Conservation (phyloP, 768 basidiomycete species). For the Mycena kentingensis region DNA sequence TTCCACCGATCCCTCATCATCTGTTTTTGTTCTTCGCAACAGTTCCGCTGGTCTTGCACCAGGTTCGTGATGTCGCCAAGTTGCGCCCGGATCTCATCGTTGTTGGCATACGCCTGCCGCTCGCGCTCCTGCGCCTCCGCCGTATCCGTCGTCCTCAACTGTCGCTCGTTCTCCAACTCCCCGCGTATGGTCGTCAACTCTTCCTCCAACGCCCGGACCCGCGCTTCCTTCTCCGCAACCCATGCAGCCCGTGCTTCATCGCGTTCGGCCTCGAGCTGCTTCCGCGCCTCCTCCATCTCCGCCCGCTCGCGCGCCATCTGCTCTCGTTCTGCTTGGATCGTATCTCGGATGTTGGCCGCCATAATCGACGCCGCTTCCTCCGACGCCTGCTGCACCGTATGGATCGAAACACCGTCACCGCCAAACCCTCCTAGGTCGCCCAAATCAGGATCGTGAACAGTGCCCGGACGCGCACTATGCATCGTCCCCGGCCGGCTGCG, state of each 20-base stretch:
- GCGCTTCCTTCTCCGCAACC: constrained; percentile 52
- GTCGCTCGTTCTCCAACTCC: constrained; percentile 66
- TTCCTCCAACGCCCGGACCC: constrained; percentile 62
- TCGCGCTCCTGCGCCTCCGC: constrained; percentile 65
- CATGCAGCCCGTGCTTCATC: constrained; percentile 50
- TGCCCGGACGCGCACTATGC: neutral
- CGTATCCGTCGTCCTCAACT: constrained; percentile 58
- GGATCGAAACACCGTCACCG: constrained; percentile 39
- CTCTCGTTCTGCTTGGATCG: constrained; percentile 59
- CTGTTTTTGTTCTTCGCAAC: constrained; percentile 59
- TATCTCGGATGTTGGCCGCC: constrained; percentile 59
- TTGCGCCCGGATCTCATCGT: constrained; percentile 63
- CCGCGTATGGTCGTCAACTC: constrained; percentile 57
- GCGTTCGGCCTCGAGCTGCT: constrained; percentile 48
- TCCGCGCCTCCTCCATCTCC: constrained; percentile 54
- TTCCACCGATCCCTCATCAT: constrained; percentile 62
- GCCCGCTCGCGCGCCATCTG: constrained; percentile 59
- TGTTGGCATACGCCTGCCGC: constrained; percentile 55
- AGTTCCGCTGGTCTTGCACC: constrained; percentile 65
- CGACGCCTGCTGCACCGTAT: constrained; percentile 42
- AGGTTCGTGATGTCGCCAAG: constrained; percentile 72
- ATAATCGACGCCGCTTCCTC: constrained; percentile 59
- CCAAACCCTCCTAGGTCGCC: constrained; percentile 5
- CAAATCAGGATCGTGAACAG: neutral
- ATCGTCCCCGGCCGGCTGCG: constrained; percentile 23